phyloP scores from a whole-genome alignment of 345 rosid species.

The Dipteronia sinensis region DNA sequence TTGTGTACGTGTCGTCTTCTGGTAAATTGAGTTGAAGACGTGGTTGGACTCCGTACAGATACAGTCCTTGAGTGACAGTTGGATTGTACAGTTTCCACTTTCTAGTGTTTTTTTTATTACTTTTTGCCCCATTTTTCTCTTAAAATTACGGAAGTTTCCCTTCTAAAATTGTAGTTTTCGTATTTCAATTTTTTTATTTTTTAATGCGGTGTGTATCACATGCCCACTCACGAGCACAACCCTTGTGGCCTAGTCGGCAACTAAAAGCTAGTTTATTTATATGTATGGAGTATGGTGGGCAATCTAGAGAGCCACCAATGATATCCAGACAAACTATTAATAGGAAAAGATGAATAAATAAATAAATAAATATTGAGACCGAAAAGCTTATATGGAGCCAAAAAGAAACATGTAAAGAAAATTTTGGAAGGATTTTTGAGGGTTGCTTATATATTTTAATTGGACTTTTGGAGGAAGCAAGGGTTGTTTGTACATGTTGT shows the following conservation, averaged over 20 bases:
- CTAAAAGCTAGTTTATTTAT: neutral
- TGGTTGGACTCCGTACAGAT: conserved; percentile 24
- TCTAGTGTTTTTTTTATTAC: neutral
- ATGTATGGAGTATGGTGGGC: neutral
- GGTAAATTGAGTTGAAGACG: too few relatives aligned
- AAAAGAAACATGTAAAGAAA: neutral
- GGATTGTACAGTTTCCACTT: neutral
- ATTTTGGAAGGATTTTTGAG: neutral
- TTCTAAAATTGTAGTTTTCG: neutral
- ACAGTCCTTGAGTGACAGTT: neutral
- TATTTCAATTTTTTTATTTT: neutral
- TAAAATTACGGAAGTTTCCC: neutral
- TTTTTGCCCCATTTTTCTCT: neutral
- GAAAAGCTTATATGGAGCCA: too few relatives aligned
- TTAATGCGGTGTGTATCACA: too few relatives aligned
- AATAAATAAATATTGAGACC: too few relatives aligned
- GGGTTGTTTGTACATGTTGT: neutral
- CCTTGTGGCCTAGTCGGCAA: neutral
- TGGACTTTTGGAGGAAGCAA: conserved; percentile 30
- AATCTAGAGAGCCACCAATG: neutral
- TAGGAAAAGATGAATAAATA: neutral
- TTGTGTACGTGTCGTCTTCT: neutral
- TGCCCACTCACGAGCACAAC: neutral
- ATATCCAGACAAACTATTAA: neutral
- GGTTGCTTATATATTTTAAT: neutral